Evolutionary conservation across 805 yeast species (phyloP).

Genomic region (Ogataea nitratoaversa): DNA sequence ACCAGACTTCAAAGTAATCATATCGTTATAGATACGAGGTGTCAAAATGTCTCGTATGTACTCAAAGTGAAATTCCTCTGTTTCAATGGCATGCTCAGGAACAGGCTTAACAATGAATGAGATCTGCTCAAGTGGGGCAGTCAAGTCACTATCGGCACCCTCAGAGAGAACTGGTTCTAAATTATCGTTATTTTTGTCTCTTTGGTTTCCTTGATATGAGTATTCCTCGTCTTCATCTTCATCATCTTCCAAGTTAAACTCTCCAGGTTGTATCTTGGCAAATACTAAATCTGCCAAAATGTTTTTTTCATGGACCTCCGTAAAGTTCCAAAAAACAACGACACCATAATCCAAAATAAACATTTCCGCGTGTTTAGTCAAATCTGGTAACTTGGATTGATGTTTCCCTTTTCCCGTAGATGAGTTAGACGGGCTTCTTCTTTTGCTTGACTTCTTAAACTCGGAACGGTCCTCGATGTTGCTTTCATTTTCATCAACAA

Average conservation of each 20-base stretch:
- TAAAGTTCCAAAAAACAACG: slow-evolving; percentile 96
- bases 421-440: slow-evolving; percentile 13
- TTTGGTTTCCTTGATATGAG: slow-evolving; percentile 1
- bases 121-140: slow-evolving; percentile 9
- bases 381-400: slow-evolving; percentile 34
- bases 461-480: neutral
- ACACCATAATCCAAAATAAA: slow-evolving; percentile 90
- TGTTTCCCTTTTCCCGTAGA: slow-evolving; percentile 11
- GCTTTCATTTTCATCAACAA: neutral
- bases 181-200: neutral
- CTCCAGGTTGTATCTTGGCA: slow-evolving; percentile 40
- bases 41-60: slow-evolving; percentile 45
- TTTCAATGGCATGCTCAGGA: slow-evolving; percentile 86
- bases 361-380: slow-evolving; percentile 74
- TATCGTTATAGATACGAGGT: slow-evolving; percentile 83
- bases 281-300: slow-evolving; percentile 87
- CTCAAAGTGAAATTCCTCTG: slow-evolving; percentile 80
- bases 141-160: slow-evolving; percentile 5
- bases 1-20: slow-evolving; percentile 85
- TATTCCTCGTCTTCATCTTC: slow-evolving; percentile 37
- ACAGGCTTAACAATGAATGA: slow-evolving; percentile 66
- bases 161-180: neutral
- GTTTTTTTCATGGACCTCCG: slow-evolving; percentile 89
- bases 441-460: neutral
- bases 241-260: slow-evolving; percentile 39